Evolutionary conservation across 768 basidiomycete species (phyloP).

Genomic region (Boletales sp.): DNA sequence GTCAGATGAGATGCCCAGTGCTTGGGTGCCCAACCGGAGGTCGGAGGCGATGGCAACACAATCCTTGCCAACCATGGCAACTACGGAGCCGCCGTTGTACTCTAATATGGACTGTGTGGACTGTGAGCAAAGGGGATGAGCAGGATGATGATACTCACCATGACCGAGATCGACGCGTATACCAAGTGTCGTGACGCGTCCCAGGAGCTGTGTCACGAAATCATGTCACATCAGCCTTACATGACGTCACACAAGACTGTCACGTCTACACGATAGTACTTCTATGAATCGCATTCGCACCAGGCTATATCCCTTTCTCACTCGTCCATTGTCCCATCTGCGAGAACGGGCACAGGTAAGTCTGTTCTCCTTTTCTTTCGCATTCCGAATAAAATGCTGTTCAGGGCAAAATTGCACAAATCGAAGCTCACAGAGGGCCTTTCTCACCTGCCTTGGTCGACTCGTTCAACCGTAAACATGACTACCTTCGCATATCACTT

Average conservation of each 20-base stretch:
- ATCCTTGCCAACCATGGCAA: constrained; percentile 99
- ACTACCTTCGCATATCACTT: constrained; percentile 85
- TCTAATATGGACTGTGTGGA: constrained; percentile 78
- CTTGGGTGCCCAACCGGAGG: constrained; percentile 84
- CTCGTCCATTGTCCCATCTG: constrained; percentile 12
- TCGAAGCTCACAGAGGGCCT: constrained; percentile 43
- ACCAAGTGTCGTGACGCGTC: constrained; percentile 19
- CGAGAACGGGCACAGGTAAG: constrained; percentile 21
- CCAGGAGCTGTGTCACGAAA: constrained; percentile 10
- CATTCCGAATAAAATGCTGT: background rate
- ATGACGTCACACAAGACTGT: too few species aligned
- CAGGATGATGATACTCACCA: constrained; percentile 17
- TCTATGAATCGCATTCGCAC: constrained; percentile 11
- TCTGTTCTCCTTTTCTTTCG: background rate
- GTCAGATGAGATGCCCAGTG: constrained; percentile 82
- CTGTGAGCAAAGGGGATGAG: constrained; percentile 3
- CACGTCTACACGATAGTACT: too few species aligned
- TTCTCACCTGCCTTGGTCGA: constrained; percentile 61
- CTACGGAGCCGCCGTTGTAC: constrained; percentile 94
- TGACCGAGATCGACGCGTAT: constrained; percentile 21
- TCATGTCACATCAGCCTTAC: background rate
- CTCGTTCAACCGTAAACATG: constrained; percentile 63
- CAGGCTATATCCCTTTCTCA: background rate
- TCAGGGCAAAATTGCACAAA: constrained; percentile 53
- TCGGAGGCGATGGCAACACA: constrained; percentile 99